These are phyloP conservation scores for Aspergillus chevalieri DNA, from an alignment of 2,329 filamentous ascomycete species.

Conservation along the genomic window DNA sequence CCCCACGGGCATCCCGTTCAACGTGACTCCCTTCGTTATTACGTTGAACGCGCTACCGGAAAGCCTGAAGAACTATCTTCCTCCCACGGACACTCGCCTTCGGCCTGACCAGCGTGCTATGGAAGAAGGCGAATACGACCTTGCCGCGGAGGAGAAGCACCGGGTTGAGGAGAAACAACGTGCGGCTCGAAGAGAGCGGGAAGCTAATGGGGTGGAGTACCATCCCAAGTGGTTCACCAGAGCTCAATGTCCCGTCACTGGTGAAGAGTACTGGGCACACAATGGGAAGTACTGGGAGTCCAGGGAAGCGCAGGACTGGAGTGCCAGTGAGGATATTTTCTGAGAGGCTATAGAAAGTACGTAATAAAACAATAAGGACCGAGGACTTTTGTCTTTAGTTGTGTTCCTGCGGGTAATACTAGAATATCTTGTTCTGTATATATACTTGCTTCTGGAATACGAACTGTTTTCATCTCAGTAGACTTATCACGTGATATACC, in stretches of 20 bases:
- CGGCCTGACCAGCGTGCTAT: conserved; percentile 93
- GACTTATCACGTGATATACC: not conserved
- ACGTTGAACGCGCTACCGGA: conserved; percentile 90
- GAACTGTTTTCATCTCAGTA: not conserved
- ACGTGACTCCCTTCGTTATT: conserved; percentile 90
- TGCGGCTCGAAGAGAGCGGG: conserved; percentile 64
- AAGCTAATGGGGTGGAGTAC: conserved; percentile 75
- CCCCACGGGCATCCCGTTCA: conserved; percentile 85
- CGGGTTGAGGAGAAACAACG: conserved; percentile 88
- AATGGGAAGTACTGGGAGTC: conserved; percentile 81
- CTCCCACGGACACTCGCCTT: conserved; percentile 89
- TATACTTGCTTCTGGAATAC: too few species aligned
- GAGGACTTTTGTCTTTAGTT: not conserved
- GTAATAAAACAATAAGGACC: not conserved
- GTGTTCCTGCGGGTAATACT: too few species aligned
- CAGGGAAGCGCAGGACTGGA: conserved; percentile 60
- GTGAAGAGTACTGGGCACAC: conserved; percentile 85
- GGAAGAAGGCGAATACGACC: conserved; percentile 96
- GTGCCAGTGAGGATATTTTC: conserved; percentile 69
- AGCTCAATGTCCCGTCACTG: conserved; percentile 67
- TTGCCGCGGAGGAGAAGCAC: conserved; percentile 90
- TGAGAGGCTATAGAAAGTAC: not conserved
- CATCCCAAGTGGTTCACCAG: conserved; percentile 78
- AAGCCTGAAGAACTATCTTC: conserved; percentile 67
- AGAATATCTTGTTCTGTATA: too few species aligned